phyloP scores from a whole-genome alignment of 2,329 filamentous ascomycete species.

The Mollisia scopiformis region DNA sequence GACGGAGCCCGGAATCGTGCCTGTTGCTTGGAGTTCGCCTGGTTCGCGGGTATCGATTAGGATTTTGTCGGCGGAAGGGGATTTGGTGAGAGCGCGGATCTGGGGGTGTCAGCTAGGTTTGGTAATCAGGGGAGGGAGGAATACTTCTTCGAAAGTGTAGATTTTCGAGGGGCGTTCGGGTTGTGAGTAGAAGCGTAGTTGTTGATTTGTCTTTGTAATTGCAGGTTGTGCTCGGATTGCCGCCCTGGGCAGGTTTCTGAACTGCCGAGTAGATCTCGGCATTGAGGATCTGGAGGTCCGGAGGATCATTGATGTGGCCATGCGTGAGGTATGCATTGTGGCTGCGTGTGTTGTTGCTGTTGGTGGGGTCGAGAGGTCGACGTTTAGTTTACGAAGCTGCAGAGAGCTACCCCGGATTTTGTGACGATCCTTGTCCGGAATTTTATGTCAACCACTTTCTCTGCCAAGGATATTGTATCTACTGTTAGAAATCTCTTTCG shows the following conservation, averaged over 20 bases:
- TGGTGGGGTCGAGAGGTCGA: not conserved
- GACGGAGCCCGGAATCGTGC: constrained; percentile 77
- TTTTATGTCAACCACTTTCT: constrained; percentile 3
- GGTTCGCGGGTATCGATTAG: constrained; percentile 69
- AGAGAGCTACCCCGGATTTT: constrained; percentile 22
- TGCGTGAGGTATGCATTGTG: constrained; percentile 25
- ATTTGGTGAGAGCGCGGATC: constrained; percentile 43
- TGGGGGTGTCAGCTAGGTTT: constrained; percentile 31
- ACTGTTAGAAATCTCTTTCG: not conserved
- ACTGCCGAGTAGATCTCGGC: constrained; percentile 10
- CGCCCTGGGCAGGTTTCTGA: constrained; percentile 8
- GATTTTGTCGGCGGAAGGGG: constrained; percentile 40
- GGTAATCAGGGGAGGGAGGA: not conserved
- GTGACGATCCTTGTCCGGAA: constrained; percentile 3
- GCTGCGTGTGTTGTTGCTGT: constrained; percentile 3
- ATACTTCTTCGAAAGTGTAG: constrained; percentile 52
- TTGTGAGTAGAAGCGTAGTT: constrained; percentile 25
- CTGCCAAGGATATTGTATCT: not conserved
- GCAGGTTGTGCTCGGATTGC: not conserved
- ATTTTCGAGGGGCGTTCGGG: constrained; percentile 40
- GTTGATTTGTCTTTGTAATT: not conserved
- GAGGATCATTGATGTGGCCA: constrained; percentile 19
- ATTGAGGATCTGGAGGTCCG: constrained; percentile 19
- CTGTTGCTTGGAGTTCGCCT: constrained; percentile 62
- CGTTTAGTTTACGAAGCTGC: not conserved